Evolutionary conservation across 371 early-diverging fungal genomes (phyloP).

Genomic region (Globomyces sp.): DNA sequence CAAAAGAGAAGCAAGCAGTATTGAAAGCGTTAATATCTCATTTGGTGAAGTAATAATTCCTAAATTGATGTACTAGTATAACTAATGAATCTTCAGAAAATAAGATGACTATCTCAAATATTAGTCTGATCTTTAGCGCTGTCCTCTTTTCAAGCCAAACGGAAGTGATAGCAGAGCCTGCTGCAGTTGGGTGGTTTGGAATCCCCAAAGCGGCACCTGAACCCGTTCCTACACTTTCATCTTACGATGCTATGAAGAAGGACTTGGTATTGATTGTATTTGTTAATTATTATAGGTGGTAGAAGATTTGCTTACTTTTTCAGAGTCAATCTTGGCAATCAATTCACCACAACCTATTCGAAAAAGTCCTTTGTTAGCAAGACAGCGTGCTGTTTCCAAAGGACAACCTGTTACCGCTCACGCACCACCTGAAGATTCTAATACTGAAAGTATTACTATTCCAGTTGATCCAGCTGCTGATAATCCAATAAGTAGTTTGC

Average conservation of each 20-base stretch:
- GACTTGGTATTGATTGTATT: neutral
- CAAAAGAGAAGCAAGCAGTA: constrained; percentile 15
- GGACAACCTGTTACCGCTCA: too few relatives aligned
- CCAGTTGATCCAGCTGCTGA: too few relatives aligned
- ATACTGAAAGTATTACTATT: too few relatives aligned
- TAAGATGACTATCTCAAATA: constrained; percentile 27
- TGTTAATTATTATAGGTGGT: constrained; percentile 1
- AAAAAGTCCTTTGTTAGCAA: too few relatives aligned
- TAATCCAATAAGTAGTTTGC: too few relatives aligned
- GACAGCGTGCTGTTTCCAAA: too few relatives aligned
- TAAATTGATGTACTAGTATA: constrained; percentile 13
- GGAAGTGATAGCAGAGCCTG: constrained; percentile 3
- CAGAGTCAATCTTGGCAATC: neutral
- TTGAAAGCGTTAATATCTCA: constrained; percentile 23
- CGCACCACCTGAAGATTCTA: too few relatives aligned
- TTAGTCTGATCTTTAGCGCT: constrained; percentile 25
- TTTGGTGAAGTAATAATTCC: constrained; percentile 16
- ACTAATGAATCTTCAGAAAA: constrained; percentile 17
- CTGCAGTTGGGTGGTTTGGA: neutral
- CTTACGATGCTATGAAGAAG: neutral
- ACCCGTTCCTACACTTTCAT: neutral
- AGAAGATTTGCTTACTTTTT: constrained; percentile 13
- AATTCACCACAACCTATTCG: neutral
- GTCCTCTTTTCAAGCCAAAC: constrained; percentile 25
- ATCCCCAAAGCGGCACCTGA: neutral